Evolutionary conservation across 2,329 filamentous ascomycete genomes (phyloP).

Genomic region (Ilyonectria destructans): DNA sequence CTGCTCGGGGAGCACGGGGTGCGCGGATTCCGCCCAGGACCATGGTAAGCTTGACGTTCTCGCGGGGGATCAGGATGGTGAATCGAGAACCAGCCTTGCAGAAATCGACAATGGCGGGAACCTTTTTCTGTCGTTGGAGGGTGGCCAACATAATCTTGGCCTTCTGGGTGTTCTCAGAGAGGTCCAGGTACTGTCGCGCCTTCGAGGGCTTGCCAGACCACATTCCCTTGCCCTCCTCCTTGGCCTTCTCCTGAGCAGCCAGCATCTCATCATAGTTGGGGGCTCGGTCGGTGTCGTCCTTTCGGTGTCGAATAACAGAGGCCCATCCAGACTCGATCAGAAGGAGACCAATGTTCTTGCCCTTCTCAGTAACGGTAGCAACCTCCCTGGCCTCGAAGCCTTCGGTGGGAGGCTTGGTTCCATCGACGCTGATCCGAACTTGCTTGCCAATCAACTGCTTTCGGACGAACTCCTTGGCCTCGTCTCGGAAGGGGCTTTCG

Average conservation of each 20-base stretch:
- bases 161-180: conserved; percentile 93
- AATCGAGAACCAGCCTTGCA: conserved; percentile 98
- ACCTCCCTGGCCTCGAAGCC: conserved; percentile 97
- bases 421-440: conserved; percentile 90
- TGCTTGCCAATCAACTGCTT: conserved; percentile 98
- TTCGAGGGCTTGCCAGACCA: conserved; percentile 94
- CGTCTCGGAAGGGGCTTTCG: conserved; percentile 90
- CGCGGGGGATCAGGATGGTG: conserved; percentile 90
- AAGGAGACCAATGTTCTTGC: conserved; percentile 87
- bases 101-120: conserved; percentile 95
- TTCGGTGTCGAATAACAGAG: conserved; percentile 93
- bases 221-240: conserved; percentile 92
- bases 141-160: conserved; percentile 94
- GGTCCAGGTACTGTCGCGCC: conserved; percentile 86
- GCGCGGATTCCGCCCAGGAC: conserved; percentile 94
- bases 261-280: conserved; percentile 94
- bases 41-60: conserved; percentile 95
- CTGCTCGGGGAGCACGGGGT: conserved; percentile 85
- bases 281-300: conserved; percentile 94
- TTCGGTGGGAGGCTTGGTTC: conserved; percentile 89
- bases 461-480: conserved; percentile 95
- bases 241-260: conserved; percentile 85
- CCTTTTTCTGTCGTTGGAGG: conserved; percentile 90
- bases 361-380: conserved; percentile 86
- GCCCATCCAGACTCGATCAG: conserved; percentile 95